phyloP scores from a whole-genome alignment of 805 yeast species.

The Wickerhamiella spandovensis region DNA sequence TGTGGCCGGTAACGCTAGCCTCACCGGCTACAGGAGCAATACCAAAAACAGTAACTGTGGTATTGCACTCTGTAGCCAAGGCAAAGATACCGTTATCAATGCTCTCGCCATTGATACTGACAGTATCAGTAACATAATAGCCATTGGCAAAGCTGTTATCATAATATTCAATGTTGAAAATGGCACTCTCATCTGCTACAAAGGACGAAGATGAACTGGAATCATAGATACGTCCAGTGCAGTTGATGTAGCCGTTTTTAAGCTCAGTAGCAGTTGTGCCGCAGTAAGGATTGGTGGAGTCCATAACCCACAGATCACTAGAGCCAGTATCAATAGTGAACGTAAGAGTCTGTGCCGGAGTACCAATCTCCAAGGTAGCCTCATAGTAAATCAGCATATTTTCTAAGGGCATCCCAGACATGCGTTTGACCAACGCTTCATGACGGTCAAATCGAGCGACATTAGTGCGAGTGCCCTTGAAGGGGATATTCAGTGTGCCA shows the following conservation, averaged over 20 bases:
- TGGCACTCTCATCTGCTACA: conserved; percentile 4
- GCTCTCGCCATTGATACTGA: conserved; percentile 34
- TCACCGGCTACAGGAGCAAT: conserved; percentile 23
- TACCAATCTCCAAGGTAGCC: conserved; percentile 35
- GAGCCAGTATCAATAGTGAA: conserved; percentile 67
- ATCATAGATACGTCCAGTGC: conserved; percentile 9
- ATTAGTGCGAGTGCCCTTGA: neutral
- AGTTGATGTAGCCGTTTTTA: neutral
- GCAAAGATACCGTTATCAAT: conserved; percentile 48
- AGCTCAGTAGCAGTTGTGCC: conserved; percentile 5
- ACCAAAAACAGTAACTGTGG: conserved; percentile 32
- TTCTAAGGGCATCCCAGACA: conserved; percentile 8
- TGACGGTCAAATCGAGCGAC: neutral
- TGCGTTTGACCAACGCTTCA: neutral
- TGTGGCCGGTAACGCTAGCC: conserved; percentile 10
- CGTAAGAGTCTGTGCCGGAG: conserved; percentile 37
- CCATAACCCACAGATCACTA: conserved; percentile 55
- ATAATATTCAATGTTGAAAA: conserved; percentile 27
- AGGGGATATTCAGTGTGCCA: neutral
- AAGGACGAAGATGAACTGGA: conserved; percentile 16
- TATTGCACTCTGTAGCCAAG: conserved; percentile 49
- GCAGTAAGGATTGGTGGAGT: conserved; percentile 33
- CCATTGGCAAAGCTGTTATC: conserved; percentile 36
- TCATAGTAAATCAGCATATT: conserved; percentile 21
- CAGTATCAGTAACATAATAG: conserved; percentile 42